Percentiles rank a stretch among this genome's conserved stretches.
Evolutionary conservation across 495 filamentous ascomycete genomes (phyloP).

Genomic region (Aspergillus taichungensis): DNA sequence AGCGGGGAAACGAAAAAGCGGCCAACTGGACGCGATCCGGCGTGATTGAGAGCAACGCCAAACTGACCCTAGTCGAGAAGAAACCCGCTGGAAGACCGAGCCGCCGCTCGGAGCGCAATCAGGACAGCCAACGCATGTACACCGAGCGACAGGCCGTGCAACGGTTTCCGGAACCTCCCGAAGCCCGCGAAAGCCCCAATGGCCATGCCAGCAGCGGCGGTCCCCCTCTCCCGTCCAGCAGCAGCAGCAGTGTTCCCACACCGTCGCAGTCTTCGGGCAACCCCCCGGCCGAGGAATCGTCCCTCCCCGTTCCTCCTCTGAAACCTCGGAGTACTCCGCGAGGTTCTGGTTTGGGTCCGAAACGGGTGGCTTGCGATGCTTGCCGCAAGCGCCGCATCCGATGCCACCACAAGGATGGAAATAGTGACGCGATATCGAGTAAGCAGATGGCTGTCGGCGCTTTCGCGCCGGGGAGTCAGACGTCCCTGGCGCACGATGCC

Average conservation of each 20-base stretch:
- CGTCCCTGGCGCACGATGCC: constrained; percentile 35
- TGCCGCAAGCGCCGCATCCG: constrained; percentile 46
- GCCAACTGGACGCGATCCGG: constrained; percentile 56
- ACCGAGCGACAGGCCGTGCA: constrained; percentile 38
- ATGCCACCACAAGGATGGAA: constrained; percentile 46
- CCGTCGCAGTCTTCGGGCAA: constrained; percentile 11
- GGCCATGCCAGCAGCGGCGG: constrained; percentile 8
- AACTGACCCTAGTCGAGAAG: constrained; percentile 34
- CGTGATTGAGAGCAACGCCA: constrained; percentile 36
- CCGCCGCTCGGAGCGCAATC: constrained; percentile 37
- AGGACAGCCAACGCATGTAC: constrained; percentile 37
- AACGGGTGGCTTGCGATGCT: constrained; percentile 46
- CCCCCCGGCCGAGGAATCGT: constrained; percentile 18
- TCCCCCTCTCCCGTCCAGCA: constrained; percentile 9
- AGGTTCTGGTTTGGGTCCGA: constrained; percentile 39
- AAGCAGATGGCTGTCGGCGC: constrained; percentile 22
- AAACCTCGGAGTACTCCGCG: constrained; percentile 28
- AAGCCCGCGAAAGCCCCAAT: constrained; percentile 10
- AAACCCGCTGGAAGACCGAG: constrained; percentile 36
- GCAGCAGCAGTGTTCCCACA: constrained; percentile 14
- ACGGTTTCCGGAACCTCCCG: constrained; percentile 20
- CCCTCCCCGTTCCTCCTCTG: constrained; percentile 2
- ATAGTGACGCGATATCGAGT: constrained; percentile 20
- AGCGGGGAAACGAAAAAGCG: constrained; percentile 60
- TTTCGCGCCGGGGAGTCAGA: constrained; percentile 24